Base-by-base conservation (phyloP, 2,329 filamentous ascomycete genomes). In the Epichloe glyceriae region DNA sequence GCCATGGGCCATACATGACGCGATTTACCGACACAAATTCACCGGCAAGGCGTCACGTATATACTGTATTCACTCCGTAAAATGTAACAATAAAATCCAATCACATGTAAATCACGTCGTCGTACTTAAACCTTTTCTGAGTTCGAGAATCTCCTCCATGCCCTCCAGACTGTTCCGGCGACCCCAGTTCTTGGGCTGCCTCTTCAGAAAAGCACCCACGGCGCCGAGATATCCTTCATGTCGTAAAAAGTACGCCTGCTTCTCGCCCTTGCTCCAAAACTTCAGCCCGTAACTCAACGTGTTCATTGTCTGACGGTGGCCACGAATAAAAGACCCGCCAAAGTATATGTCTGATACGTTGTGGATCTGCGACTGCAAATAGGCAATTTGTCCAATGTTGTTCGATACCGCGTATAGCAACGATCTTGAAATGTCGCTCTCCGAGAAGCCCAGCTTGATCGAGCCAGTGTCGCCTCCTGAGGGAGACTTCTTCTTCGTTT, bases 311-410 rank as follows among this genome's bases (percentile, higher is more conserved):
- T 97, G 93, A 15, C 86, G 82, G 67, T 98, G 93, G 40, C 93
- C 93, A 41, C 93, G 83, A 63, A 98, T 97, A 65, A 97, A 98
- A 6, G 86, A 93, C 22, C 93, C 93, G 20, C 93, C 93, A 67
- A 98, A 98, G 72, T 98, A 98, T 54, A 98, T 97, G 62, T 91
- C 83, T 55, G 87, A 85, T 26, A 97, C 74, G 44, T 85, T 80
- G 70, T 98, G 91, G 63, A 95, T 93, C 65, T 96, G 90, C 5
- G 88, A 93, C 64, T 97, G 93, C n/a, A 98, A 75, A 66, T 93
- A 96, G 42, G 93, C 89, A 60, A 98, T 95, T 71, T 98, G 93
- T 15, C 93, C 93, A 56, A 97, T 96, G 69, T 97, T 97, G 73
- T 97, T 97, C 65, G 86, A 91, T 58, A 97, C 88, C 22, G 93